These are phyloP conservation scores for Astrocystis sublimbata DNA, from an alignment of 495 filamentous ascomycete species.

Conservation along the genomic window DNA sequence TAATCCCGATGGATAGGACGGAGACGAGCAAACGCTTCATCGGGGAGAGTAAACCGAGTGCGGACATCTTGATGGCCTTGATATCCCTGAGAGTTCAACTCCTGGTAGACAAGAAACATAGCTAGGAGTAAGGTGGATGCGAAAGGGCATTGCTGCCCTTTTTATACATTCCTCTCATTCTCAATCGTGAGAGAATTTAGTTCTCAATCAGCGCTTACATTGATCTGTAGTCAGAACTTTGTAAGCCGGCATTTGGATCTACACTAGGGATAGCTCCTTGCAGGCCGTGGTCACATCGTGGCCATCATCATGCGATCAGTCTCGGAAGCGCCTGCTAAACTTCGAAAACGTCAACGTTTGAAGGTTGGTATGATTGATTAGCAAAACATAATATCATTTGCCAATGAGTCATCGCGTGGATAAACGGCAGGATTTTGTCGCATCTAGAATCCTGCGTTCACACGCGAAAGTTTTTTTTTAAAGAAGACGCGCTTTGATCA, in stretches of 20 bases:
- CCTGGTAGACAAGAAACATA: background rate
- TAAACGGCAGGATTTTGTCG: too few relatives aligned
- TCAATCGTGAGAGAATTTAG: background rate
- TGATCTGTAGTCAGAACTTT: background rate
- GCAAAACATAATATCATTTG: too few relatives aligned
- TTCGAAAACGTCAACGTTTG: too few relatives aligned
- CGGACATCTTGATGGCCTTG: background rate
- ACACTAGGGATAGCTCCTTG: background rate
- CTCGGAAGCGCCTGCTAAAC: too few relatives aligned
- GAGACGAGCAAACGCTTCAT: background rate
- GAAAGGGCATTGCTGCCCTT: background rate
- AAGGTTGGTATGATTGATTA: too few relatives aligned
- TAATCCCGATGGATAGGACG: background rate
- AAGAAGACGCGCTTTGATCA: too few relatives aligned
- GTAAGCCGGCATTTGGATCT: constrained; percentile 12
- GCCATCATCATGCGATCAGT: background rate
- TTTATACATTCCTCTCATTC: background rate
- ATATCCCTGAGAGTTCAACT: background rate
- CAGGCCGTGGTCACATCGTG: constrained; percentile 2
- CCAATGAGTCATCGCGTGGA: too few relatives aligned
- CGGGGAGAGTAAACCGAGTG: background rate
- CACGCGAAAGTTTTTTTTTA: too few relatives aligned
- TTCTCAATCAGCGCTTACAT: background rate
- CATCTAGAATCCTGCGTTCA: too few relatives aligned
- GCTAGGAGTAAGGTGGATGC: background rate